These are phyloP conservation scores for Poteriospumella lacustris DNA, from an alignment of 108 stramenopile genomes.

Conservation along the genomic window DNA sequence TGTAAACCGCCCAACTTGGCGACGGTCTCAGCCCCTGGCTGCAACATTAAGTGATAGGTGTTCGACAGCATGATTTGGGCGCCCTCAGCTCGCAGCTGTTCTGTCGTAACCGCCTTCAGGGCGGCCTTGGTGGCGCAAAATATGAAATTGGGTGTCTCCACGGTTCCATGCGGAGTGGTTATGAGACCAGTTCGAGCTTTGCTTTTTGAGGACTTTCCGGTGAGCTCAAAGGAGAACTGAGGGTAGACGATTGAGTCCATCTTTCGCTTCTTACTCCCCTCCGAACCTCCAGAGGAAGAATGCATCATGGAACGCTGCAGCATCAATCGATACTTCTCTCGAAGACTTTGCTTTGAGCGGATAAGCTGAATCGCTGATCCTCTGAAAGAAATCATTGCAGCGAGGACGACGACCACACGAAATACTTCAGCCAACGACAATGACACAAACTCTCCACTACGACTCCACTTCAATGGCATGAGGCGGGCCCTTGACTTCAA, in stretches of 20 bases:
- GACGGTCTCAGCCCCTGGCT: constrained; percentile 44
- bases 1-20: constrained; percentile 45
- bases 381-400: no score
- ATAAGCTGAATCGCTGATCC: no score
- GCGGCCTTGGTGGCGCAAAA: constrained; percentile 52
- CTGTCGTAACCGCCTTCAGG: constrained; percentile 40
- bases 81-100: constrained; percentile 33
- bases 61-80: constrained; percentile 39
- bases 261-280: no score
- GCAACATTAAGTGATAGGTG: constrained; percentile 50
- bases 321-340: no score
- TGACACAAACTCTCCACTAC: no score
- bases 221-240: not conserved
- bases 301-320: no score
- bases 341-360: no score
- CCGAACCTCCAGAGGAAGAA: no score
- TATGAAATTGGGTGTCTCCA: constrained; percentile 50
- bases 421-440: no score
- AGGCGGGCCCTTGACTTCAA: no score
- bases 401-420: no score
- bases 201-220: not conserved
- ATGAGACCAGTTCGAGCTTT: not conserved
- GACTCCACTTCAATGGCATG: no score
- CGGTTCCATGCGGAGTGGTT: constrained; percentile 16
- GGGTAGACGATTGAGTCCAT: not conserved